These are phyloP conservation scores for Chaetomium sp. DNA, from an alignment of 2,329 filamentous ascomycete species.

Conservation along the genomic window DNA sequence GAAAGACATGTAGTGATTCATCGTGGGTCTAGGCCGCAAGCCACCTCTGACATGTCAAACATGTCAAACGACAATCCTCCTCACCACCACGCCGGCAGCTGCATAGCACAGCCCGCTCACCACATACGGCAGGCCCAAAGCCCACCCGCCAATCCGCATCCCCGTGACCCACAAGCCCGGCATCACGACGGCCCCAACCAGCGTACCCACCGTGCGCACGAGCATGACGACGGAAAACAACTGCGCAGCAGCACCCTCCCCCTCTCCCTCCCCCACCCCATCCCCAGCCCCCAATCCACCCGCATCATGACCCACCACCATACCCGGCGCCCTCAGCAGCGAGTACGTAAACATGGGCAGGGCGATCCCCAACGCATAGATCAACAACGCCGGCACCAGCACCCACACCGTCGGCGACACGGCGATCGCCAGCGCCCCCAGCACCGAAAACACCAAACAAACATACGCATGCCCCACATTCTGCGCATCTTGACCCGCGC, in stretches of 20 bases:
- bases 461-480: slow-evolving; percentile 42
- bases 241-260: slow-evolving; percentile 40
- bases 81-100: slow-evolving; percentile 35
- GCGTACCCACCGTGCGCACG: slow-evolving; percentile 51
- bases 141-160: slow-evolving; percentile 42
- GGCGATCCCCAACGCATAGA: slow-evolving; percentile 53
- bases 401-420: slow-evolving; percentile 44
- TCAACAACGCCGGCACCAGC: slow-evolving; percentile 47
- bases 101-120: slow-evolving; percentile 45
- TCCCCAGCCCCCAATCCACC: neutral
- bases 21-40: neutral
- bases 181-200: slow-evolving; percentile 52
- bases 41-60: neutral
- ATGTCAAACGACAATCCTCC: slow-evolving; percentile 25
- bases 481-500: slow-evolving; percentile 25
- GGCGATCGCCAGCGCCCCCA: slow-evolving; percentile 49
- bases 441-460: slow-evolving; percentile 44
- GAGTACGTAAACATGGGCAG: slow-evolving; percentile 54
- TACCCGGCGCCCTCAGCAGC: slow-evolving; percentile 48
- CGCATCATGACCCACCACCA: slow-evolving; percentile 31
- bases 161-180: slow-evolving; percentile 51
- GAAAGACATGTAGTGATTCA: neutral
- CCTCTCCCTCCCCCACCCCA: neutral
- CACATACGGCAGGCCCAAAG: slow-evolving; percentile 46
- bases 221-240: slow-evolving; percentile 56